Percentiles rank a stretch among this genome's conserved stretches.
These are phyloP conservation scores for Pseudocercospora musae DNA, from an alignment of 2,329 filamentous ascomycete species.

Conservation along the genomic window DNA sequence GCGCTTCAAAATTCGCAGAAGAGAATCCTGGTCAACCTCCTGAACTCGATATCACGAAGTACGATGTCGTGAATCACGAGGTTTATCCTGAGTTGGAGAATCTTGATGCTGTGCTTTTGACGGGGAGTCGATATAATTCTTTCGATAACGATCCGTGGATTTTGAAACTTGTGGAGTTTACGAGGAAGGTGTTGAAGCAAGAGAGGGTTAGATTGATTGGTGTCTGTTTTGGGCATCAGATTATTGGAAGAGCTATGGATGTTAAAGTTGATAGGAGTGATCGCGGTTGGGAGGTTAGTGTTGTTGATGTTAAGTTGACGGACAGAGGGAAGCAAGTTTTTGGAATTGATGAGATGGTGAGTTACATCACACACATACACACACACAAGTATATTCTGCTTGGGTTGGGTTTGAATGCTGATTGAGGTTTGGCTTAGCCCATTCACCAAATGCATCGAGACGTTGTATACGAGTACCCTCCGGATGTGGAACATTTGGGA, in stretches of 20 bases:
- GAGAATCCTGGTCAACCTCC: slow-evolving; percentile 46
- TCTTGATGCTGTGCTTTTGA: slow-evolving; percentile 79
- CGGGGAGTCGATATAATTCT: slow-evolving; percentile 64
- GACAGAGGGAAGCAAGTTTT: slow-evolving; percentile 70
- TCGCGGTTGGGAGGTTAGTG: slow-evolving; percentile 77
- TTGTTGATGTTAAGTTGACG: slow-evolving; percentile 66
- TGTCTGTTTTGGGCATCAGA: slow-evolving; percentile 86
- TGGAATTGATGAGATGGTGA: slow-evolving; percentile 59
- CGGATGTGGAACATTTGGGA: slow-evolving; percentile 61
- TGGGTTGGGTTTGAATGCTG: background rate
- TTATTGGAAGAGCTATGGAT: slow-evolving; percentile 70
- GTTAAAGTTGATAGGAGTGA: slow-evolving; percentile 64
- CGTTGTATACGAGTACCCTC: slow-evolving; percentile 63
- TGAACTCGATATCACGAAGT: slow-evolving; percentile 58
- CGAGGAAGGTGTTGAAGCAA: slow-evolving; percentile 57
- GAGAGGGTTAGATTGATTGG: slow-evolving; percentile 67
- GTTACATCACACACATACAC: slow-evolving; percentile 22
- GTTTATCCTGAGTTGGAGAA: slow-evolving; percentile 69
- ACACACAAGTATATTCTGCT: background rate
- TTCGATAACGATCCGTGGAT: slow-evolving; percentile 78
- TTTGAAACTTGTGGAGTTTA: slow-evolving; percentile 66
- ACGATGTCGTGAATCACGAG: slow-evolving; percentile 66
- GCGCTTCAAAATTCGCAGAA: slow-evolving; percentile 44
- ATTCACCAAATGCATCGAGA: slow-evolving; percentile 89
- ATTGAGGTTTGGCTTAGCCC: slow-evolving; percentile 43